A percentile compares a stretch with the other conserved stretches of the same genome.
Conservation (phyloP, 73 alveolate species). For the Paramecium octaurelia region DNA sequence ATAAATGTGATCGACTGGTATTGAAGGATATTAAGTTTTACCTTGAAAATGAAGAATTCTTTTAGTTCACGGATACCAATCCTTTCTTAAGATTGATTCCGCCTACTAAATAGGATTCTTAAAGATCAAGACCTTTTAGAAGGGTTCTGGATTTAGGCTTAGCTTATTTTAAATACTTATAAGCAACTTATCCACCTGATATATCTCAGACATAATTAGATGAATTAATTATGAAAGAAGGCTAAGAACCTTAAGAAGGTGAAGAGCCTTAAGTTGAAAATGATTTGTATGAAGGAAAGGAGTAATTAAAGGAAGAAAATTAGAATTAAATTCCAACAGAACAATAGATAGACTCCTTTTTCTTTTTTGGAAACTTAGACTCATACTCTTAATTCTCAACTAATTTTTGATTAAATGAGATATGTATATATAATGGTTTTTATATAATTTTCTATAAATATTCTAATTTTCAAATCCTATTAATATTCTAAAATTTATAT, state of each 20-base stretch:
- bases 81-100: not conserved
- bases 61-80: not conserved
- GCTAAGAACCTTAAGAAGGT: not conserved
- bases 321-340: not conserved
- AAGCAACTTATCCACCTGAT: not conserved
- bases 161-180: not conserved
- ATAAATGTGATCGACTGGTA: not conserved
- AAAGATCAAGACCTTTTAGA: not conserved
- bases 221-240: not conserved
- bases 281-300: not conserved
- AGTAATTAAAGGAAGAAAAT: not conserved
- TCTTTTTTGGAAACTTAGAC: not conserved
- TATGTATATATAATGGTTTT: no score
- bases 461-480: not conserved
- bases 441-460: no score
- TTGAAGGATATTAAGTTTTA: not conserved
- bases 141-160: not conserved
- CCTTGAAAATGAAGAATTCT: not conserved
- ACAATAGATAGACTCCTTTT: no score
- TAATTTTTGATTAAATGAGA: no score
- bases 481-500: not conserved
- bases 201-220: not conserved
- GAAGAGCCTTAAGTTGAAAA: not conserved
- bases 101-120: not conserved
- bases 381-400: not conserved